These are phyloP conservation scores for Fusarium pseudoanthophilum DNA, from an alignment of 2,329 filamentous ascomycete species.

Conservation along the genomic window DNA sequence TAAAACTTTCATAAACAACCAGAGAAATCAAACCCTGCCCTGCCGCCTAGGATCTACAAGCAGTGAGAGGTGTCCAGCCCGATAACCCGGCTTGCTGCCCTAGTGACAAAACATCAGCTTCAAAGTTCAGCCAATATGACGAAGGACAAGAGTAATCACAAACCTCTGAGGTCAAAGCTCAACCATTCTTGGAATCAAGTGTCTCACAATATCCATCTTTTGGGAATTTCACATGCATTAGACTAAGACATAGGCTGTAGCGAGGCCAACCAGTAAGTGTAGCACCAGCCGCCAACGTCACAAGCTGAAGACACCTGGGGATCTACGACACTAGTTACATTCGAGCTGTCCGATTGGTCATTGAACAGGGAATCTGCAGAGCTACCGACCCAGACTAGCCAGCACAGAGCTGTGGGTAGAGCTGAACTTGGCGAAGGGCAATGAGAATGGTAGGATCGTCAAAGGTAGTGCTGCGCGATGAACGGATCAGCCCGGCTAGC, in stretches of 20 bases:
- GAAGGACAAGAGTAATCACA: neutral
- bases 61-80: rapidly evolving
- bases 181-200: neutral
- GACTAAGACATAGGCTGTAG: neutral
- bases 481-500: neutral
- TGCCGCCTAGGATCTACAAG: neutral
- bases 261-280: neutral
- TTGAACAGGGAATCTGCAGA: neutral
- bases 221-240: neutral
- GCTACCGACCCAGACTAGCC: neutral
- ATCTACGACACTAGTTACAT: neutral
- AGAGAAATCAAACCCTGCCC: rapidly evolving
- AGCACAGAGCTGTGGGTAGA: neutral
- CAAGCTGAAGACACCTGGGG: neutral
- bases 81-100: neutral
- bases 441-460: neutral
- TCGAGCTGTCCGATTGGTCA: neutral
- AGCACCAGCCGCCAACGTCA: neutral
- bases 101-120: neutral
- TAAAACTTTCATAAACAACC: neutral
- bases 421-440: neutral
- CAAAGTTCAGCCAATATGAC: neutral
- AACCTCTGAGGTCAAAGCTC: neutral
- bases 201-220: neutral
- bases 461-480: neutral